Evolutionary conservation across 768 basidiomycete genomes (phyloP).

Genomic region (Stropharia rugosoannulata): DNA sequence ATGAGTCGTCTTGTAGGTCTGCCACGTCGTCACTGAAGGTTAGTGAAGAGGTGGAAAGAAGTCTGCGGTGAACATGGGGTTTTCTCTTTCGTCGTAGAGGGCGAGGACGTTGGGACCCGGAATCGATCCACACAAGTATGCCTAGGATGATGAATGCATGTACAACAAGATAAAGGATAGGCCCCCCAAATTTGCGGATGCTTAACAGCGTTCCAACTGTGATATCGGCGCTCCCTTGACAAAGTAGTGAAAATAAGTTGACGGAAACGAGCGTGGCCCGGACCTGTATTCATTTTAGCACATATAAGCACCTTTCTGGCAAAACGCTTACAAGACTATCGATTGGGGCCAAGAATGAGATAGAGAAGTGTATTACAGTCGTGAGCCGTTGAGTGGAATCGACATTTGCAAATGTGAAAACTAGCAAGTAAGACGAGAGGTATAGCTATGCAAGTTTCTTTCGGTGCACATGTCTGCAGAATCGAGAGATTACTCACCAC

Average conservation of each 20-base stretch:
- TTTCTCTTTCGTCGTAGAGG: conserved; percentile 23
- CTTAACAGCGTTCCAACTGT: conserved; percentile 45
- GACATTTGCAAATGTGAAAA: conserved; percentile 11
- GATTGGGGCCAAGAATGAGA: conserved; percentile 20
- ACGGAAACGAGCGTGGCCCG: conserved; percentile 72
- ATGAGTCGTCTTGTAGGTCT: conserved; percentile 27
- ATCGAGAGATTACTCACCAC: conserved; percentile 42
- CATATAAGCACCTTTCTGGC: neutral
- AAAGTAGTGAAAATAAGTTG: conserved; percentile 75
- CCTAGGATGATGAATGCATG: conserved; percentile 57
- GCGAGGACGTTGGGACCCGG: conserved; percentile 54
- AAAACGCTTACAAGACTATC: conserved; percentile 15
- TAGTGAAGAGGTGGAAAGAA: neutral
- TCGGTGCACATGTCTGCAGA: neutral
- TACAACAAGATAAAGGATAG: conserved; percentile 69
- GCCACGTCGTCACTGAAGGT: neutral
- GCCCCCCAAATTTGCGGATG: conserved; percentile 68
- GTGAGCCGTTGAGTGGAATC: conserved; percentile 7
- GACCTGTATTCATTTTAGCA: conserved; percentile 35
- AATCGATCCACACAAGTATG: conserved; percentile 70
- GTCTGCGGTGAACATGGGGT: neutral
- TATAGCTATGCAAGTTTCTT: conserved; percentile 24
- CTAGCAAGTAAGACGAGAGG: conserved; percentile 19
- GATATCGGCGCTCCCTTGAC: conserved; percentile 51
- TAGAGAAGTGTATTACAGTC: conserved; percentile 17